Base-by-base conservation (phyloP, 768 basidiomycete species). In the Mycena maculata region DNA sequence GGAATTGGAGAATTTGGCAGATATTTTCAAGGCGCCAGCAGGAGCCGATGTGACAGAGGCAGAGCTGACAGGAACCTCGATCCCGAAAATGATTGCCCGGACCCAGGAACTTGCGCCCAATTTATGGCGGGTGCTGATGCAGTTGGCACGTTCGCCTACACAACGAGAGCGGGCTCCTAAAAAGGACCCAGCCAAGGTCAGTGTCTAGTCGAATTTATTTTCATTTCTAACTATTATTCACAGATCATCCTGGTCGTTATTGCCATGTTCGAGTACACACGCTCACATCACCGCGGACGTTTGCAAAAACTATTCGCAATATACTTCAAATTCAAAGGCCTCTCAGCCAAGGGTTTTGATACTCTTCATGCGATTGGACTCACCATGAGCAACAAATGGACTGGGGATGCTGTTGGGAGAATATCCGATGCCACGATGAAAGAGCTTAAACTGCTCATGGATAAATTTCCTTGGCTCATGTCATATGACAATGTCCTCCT, bases 311-410 rank as follows among this genome's bases (percentile, higher is more conserved):
- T 81, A 4, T 64, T 77, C 2, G 72, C 80, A 0, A 67, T 80
- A 1, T 84, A 82, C 65, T 72, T 84, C 22, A 78, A 82, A 59
- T 76, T 78, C 28, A 73, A 77, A 48, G 82, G 82, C 0, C 52
- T 80, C 1, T 75, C 79, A 41, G 79, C 83, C 3, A 78, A 78
- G 44, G 79, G 71, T 0, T 78, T 82, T 58, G 80, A 84, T 57
- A 77, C 78, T 0, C 68, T 84, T 0, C 78, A 80, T 70, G 74
- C 78, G 10, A 62, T 81, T 25, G 79, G 74, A 3, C 63, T 84
- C 25, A 78, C 77, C 0, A 82, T 83, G 82, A 81, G 79, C 60
- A 78, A 81, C 65, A 79, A 78, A 52, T 82, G 33, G 33, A 36
- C 33, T 36, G 13, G 33, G 8, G 33, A 36, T 13, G 33, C 33